Conservation (phyloP, 2,329 filamentous ascomycete genomes). For the Hypoxylon sp. region DNA sequence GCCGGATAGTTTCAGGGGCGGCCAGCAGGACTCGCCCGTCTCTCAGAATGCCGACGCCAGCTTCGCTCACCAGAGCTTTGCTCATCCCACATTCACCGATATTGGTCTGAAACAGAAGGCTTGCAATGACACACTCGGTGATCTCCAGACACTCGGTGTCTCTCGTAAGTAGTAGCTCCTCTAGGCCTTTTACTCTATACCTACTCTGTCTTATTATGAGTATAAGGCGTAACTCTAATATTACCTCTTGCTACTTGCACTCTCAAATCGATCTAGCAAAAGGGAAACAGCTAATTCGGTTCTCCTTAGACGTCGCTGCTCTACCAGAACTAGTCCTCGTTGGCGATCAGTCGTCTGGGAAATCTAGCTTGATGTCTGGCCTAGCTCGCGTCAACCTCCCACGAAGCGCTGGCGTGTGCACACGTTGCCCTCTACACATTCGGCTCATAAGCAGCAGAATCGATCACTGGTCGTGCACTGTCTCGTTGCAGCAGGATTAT, state of each 20-base stretch:
- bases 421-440: conserved; percentile 85
- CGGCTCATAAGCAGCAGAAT: conserved; percentile 71
- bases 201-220: neutral
- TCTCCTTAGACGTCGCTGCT: conserved; percentile 67
- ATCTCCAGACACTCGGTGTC: conserved; percentile 80
- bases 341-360: conserved; percentile 88
- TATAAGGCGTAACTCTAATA: neutral
- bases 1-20: conserved; percentile 18
- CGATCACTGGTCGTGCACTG: conserved; percentile 75
- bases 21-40: conserved; percentile 40
- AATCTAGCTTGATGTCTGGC: conserved; percentile 71
- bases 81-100: conserved; percentile 61
- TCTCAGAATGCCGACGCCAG: conserved; percentile 50
- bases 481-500: conserved; percentile 78
- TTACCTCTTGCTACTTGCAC: neutral
- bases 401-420: conserved; percentile 70
- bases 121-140: conserved; percentile 75
- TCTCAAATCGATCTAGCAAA: neutral
- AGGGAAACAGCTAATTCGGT: conserved; percentile 1
- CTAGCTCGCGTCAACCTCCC: conserved; percentile 73
- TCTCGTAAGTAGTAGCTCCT: conserved; percentile 59
- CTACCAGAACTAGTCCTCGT: conserved; percentile 86
- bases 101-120: conserved; percentile 76
- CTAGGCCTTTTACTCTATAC: neutral
- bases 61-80: conserved; percentile 53